phyloP scores from a whole-genome alignment of 768 basidiomycete species.

The Serendipita sp. region DNA sequence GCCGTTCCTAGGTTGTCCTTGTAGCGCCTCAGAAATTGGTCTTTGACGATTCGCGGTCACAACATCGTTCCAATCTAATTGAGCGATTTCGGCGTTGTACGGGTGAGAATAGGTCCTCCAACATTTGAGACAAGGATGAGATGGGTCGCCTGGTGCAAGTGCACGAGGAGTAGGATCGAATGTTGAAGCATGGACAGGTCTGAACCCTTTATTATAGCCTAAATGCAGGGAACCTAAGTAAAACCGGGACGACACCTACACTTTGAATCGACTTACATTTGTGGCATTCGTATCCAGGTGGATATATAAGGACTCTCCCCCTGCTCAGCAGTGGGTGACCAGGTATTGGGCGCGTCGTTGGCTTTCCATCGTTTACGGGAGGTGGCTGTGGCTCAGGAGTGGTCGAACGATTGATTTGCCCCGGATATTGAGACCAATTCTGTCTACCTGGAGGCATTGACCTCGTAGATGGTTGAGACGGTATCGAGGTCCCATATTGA shows the following conservation, averaged over 20 bases:
- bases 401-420: background rate
- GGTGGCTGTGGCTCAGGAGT: background rate
- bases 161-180: background rate
- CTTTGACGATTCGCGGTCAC: constrained; percentile 21
- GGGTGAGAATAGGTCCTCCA: constrained; percentile 53
- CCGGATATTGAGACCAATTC: constrained; percentile 3
- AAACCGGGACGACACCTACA: background rate
- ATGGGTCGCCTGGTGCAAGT: background rate
- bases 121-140: constrained; percentile 27
- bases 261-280: constrained; percentile 38
- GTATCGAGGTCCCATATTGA: background rate
- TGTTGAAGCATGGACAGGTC: constrained; percentile 41
- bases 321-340: constrained; percentile 51
- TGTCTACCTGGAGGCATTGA: constrained; percentile 10
- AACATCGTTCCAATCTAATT: constrained; percentile 25
- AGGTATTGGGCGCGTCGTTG: constrained; percentile 42
- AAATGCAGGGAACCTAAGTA: background rate
- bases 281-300: constrained; percentile 38
- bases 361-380: constrained; percentile 36
- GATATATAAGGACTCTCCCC: constrained; percentile 54
- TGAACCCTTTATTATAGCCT: constrained; percentile 67
- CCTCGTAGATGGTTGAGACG: background rate
- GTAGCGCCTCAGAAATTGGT: constrained; percentile 19
- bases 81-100: constrained; percentile 43
- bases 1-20: background rate